Percentiles rank a stretch among this genome's conserved stretches.
These are phyloP conservation scores for Hanseniaspora occidentalis DNA, from an alignment of 805 yeast genomes.

Conservation along the genomic window DNA sequence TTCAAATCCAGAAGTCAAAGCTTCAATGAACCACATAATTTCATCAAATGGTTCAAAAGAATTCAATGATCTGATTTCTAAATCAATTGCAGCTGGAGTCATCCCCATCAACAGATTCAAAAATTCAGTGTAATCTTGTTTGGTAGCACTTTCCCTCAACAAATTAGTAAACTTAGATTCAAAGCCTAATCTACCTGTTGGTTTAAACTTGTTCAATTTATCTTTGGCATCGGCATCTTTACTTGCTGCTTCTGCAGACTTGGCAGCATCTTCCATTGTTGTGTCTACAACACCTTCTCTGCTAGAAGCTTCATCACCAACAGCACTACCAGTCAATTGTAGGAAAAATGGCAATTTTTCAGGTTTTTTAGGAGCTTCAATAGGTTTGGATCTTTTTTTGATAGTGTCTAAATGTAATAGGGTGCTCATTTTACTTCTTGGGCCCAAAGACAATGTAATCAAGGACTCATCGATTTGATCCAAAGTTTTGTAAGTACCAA, in stretches of 20 bases:
- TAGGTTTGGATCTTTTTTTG: conserved; percentile 78
- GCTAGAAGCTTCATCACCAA: conserved; percentile 52
- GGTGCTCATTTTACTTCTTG: conserved; percentile 70
- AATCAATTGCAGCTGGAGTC: conserved; percentile 69
- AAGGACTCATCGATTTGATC: conserved; percentile 52
- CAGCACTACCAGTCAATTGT: conserved; percentile 48
- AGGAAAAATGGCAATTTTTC: conserved; percentile 76
- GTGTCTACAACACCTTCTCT: conserved; percentile 26
- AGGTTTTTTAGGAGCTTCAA: conserved; percentile 64
- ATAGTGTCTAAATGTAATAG: conserved; percentile 73
- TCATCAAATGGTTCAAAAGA: conserved; percentile 57
- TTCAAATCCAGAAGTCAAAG: conserved; percentile 46
- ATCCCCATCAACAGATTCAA: conserved; percentile 41
- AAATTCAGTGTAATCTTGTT: conserved; percentile 35
- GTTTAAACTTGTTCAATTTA: conserved; percentile 17
- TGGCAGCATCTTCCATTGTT: conserved; percentile 9
- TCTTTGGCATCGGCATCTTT: conserved; percentile 18
- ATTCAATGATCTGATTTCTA: conserved; percentile 75
- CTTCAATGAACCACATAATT: conserved; percentile 50
- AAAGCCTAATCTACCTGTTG: conserved; percentile 31
- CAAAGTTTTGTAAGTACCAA: conserved; percentile 34
- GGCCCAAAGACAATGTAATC: conserved; percentile 63
- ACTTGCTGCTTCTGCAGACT: conserved; percentile 9
- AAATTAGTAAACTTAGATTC: conserved; percentile 64
- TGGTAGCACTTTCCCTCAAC: conserved; percentile 39